These are phyloP conservation scores for Alternaria atra DNA, from an alignment of 2,329 filamentous ascomycete species.

Conservation along the genomic window DNA sequence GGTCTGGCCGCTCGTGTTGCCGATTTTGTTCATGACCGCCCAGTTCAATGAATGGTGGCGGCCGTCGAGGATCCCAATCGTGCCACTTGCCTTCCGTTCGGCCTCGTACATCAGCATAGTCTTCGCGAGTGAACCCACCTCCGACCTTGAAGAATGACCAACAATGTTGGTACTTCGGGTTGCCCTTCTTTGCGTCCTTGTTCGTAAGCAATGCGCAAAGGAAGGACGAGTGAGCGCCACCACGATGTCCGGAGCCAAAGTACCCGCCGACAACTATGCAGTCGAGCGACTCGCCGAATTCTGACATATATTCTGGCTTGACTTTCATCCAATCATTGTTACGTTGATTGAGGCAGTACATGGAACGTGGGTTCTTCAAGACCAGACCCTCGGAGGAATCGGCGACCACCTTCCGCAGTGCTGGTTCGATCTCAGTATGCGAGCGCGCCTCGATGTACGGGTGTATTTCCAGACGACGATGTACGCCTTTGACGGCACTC, in stretches of 20 bases:
- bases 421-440: slow-evolving; percentile 77
- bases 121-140: slow-evolving; percentile 85
- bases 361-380: slow-evolving; percentile 88
- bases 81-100: slow-evolving; percentile 91
- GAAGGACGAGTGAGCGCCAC: slow-evolving; percentile 84
- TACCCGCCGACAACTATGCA: slow-evolving; percentile 91
- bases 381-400: slow-evolving; percentile 90
- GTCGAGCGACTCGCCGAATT: slow-evolving; percentile 93
- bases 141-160: slow-evolving; percentile 98
- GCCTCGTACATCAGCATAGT: slow-evolving; percentile 84
- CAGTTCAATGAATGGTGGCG: slow-evolving; percentile 82
- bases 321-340: slow-evolving; percentile 99
- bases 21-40: slow-evolving; percentile 72
- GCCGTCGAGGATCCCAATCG: slow-evolving; percentile 79
- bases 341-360: slow-evolving; percentile 86
- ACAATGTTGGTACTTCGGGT: slow-evolving; percentile 73
- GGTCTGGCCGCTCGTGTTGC: slow-evolving; percentile 82
- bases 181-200: slow-evolving; percentile 68
- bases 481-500: slow-evolving; percentile 72
- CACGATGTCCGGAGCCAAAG: slow-evolving; percentile 86
- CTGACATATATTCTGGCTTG: slow-evolving; percentile 97
- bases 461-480: slow-evolving; percentile 85
- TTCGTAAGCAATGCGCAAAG: slow-evolving; percentile 86
- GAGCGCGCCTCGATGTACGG: slow-evolving; percentile 71
- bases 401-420: slow-evolving; percentile 82